A percentile compares a stretch with the other conserved stretches of the same genome.
Conservation (phyloP, 2,329 filamentous ascomycete species). For the Colletotrichum phormii region DNA sequence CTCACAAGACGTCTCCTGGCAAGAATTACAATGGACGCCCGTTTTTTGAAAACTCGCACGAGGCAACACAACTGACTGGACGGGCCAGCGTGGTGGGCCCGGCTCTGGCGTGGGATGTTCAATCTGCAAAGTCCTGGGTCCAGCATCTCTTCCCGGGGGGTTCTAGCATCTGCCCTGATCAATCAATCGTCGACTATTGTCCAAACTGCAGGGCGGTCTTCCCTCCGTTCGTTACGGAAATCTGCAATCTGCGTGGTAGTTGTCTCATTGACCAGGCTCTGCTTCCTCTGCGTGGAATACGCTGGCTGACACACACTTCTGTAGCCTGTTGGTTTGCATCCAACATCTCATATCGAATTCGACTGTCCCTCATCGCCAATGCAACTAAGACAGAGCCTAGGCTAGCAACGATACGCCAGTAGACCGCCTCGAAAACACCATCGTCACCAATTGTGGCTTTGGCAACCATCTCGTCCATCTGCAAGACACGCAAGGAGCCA, state of each 20-base stretch:
- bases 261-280: conserved; percentile 7
- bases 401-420: conserved; percentile 13
- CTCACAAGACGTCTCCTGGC: neutral
- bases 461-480: conserved; percentile 3
- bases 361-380: neutral
- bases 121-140: neutral
- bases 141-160: neutral
- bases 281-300: neutral
- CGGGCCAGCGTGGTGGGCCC: neutral
- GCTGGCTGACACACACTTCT: neutral
- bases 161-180: neutral
- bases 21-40: neutral
- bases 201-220: conserved; percentile 6
- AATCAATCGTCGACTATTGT: neutral
- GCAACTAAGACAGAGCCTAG: conserved; percentile 10
- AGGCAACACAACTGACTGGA: conserved; percentile 9
- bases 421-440: conserved; percentile 28
- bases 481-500: neutral
- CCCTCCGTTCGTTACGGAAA: conserved; percentile 20
- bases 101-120: conserved; percentile 25
- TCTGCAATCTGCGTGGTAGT: neutral
- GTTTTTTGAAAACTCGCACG: conserved; percentile 8
- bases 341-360: neutral
- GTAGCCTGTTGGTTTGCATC: neutral
- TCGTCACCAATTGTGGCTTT: conserved; percentile 25